phyloP scores from a whole-genome alignment of 2,329 filamentous ascomycete genomes.

The Xylariales sp. region DNA sequence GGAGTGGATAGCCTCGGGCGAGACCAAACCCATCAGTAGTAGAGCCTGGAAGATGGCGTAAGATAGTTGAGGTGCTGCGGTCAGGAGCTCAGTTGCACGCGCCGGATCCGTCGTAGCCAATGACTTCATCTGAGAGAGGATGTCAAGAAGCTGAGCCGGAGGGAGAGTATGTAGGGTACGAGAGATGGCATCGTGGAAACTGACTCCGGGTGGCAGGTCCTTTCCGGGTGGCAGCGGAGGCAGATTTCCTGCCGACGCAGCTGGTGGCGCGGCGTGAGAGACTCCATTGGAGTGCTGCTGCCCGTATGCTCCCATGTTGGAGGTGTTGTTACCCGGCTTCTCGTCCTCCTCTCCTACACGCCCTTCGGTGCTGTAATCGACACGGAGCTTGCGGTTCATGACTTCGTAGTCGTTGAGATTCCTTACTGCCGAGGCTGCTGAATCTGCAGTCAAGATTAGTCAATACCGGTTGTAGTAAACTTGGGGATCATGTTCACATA shows the following conservation, averaged over 20 bases:
- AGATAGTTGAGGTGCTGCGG: slow-evolving; percentile 84
- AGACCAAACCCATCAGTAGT: slow-evolving; percentile 87
- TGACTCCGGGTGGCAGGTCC: slow-evolving; percentile 77
- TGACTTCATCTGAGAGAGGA: slow-evolving; percentile 90
- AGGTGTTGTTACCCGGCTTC: slow-evolving; percentile 15
- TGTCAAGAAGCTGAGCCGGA: slow-evolving; percentile 84
- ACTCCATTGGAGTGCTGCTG: slow-evolving; percentile 22
- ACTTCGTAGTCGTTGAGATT: slow-evolving; percentile 95
- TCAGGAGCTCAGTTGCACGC: slow-evolving; percentile 79
- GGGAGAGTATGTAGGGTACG: slow-evolving; percentile 83
- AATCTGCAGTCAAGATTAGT: slow-evolving; percentile 45
- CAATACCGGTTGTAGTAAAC: too few relatives aligned
- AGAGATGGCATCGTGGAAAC: slow-evolving; percentile 85
- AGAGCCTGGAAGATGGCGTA: slow-evolving; percentile 95
- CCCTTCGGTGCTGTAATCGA: slow-evolving; percentile 94
- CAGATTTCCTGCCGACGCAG: slow-evolving; percentile 47
- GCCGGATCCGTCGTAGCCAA: slow-evolving; percentile 77
- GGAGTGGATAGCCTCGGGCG: slow-evolving; percentile 73
- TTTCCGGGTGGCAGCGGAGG: slow-evolving; percentile 80
- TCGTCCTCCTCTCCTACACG: slow-evolving; percentile 62
- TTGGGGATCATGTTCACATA: slow-evolving; percentile 29
- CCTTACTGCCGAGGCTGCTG: slow-evolving; percentile 87
- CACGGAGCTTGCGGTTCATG: slow-evolving; percentile 88
- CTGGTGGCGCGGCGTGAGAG: slow-evolving; percentile 28
- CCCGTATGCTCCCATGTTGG: slow-evolving; percentile 12